phyloP scores from a whole-genome alignment of 768 basidiomycete genomes.

The Fibroporia radiculosa region DNA sequence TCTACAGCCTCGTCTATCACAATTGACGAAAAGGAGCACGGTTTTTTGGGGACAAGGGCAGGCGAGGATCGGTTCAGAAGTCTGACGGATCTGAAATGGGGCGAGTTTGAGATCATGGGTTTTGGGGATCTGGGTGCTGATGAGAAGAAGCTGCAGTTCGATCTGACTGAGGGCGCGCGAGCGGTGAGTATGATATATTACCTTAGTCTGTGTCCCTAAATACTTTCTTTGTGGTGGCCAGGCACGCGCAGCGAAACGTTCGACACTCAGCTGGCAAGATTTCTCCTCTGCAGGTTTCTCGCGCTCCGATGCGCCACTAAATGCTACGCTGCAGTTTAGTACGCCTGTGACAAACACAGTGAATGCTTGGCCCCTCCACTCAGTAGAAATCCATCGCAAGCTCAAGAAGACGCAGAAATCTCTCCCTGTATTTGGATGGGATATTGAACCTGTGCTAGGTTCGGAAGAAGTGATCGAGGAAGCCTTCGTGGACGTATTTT shows the following conservation, averaged over 20 bases:
- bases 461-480: constrained; percentile 82
- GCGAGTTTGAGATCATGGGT: constrained; percentile 80
- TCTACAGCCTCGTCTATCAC: constrained; percentile 28
- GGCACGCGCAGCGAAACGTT: constrained; percentile 65
- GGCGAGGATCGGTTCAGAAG: constrained; percentile 71
- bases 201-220: constrained; percentile 3
- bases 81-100: constrained; percentile 85
- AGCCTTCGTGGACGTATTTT: constrained; percentile 82
- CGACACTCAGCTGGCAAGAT: constrained; percentile 86
- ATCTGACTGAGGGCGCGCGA: constrained; percentile 83
- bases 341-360: constrained; percentile 49
- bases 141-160: constrained; percentile 82
- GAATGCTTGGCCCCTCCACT: constrained; percentile 66
- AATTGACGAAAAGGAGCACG: constrained; percentile 25
- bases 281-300: constrained; percentile 82
- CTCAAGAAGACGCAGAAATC: constrained; percentile 78
- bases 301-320: constrained; percentile 67
- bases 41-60: constrained; percentile 21
- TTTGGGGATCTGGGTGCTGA: constrained; percentile 49
- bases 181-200: constrained; percentile 38
- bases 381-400: constrained; percentile 65
- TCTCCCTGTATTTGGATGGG: constrained; percentile 87
- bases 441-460: constrained; percentile 77
- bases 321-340: constrained; percentile 76
- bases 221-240: constrained; percentile 21